Conservation (phyloP, 345 rosid species). For the Stellera chamaejasme region DNA sequence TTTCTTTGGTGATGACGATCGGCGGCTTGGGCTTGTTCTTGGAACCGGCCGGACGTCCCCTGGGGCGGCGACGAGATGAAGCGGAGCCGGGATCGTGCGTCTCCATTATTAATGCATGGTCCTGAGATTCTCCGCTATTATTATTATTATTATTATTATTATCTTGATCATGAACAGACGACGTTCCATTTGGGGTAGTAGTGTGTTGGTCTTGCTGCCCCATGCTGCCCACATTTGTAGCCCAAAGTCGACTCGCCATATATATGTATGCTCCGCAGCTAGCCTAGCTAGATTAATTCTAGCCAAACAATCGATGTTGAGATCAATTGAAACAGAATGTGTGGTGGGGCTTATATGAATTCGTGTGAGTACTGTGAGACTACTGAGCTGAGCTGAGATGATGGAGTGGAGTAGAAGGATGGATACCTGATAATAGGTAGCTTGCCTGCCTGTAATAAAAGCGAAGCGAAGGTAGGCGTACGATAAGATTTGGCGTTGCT, state of each 20-base stretch:
- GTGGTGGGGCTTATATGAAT: too few species aligned
- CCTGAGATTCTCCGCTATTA: slow-evolving; percentile 31
- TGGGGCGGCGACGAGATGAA: slow-evolving; percentile 52
- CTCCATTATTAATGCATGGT: slow-evolving; percentile 20
- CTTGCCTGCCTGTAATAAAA: slow-evolving; percentile 8
- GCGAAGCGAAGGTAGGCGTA: slow-evolving; percentile 4
- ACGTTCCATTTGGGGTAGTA: slow-evolving; percentile 12
- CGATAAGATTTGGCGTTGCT: background rate
- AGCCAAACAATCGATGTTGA: too few species aligned
- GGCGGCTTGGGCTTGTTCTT: slow-evolving; percentile 80
- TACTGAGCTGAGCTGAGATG: too few species aligned
- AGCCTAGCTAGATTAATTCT: too few species aligned
- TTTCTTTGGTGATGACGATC: slow-evolving; percentile 67
- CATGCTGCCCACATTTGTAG: slow-evolving; percentile 59
- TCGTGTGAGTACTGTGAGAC: too few species aligned
- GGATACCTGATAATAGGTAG: too few species aligned
- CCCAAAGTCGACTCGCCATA: slow-evolving; percentile 94
- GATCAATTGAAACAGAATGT: too few species aligned
- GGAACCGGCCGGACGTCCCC: slow-evolving; percentile 89
- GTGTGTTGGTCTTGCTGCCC: slow-evolving; percentile 25
- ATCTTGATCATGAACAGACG: slow-evolving; percentile 26
- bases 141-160: slow-evolving; percentile 56
- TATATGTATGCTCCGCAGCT: too few species aligned
- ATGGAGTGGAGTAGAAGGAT: too few species aligned
- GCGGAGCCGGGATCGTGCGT: slow-evolving; percentile 38